These are phyloP conservation scores for Choiromyces venosus DNA, from an alignment of 495 filamentous ascomycete species.

Conservation along the genomic window DNA sequence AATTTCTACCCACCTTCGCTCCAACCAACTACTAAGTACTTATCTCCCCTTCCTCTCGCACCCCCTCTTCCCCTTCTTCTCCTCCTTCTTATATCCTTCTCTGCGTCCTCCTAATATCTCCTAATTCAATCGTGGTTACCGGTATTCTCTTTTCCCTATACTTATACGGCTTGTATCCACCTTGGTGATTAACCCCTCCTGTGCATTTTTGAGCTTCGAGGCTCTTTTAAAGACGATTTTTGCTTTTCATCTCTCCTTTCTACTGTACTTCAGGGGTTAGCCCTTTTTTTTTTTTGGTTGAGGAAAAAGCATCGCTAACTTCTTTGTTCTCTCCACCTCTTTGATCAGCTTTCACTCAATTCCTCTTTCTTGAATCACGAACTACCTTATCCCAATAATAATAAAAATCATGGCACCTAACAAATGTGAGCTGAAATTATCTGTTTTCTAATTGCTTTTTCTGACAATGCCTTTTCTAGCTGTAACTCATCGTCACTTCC, in stretches of 20 bases:
- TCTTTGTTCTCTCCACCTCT: neutral
- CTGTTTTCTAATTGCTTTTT: neutral
- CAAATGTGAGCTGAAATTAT: neutral
- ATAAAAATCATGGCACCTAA: neutral
- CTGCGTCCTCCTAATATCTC: neutral
- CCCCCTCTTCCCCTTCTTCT: neutral
- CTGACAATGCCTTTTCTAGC: neutral
- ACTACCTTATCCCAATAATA: neutral
- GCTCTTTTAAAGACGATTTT: neutral
- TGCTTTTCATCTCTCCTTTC: neutral
- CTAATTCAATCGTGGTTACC: neutral
- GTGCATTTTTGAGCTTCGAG: neutral
- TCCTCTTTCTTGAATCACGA: neutral
- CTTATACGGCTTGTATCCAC: neutral
- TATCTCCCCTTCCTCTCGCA: neutral
- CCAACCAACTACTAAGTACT: no score
- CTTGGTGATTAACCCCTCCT: neutral
- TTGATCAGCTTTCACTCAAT: neutral
- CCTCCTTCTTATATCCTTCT: neutral
- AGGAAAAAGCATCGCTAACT: neutral
- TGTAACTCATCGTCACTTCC: constrained; percentile 9
- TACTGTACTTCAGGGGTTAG: neutral
- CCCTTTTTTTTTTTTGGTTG: neutral
- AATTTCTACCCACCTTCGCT: neutral
- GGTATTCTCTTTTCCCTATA: neutral